A percentile compares a stretch with the other conserved stretches of the same genome.
These are phyloP conservation scores for Talaromyces trachyspermus DNA, from an alignment of 495 filamentous ascomycete species.

Conservation along the genomic window DNA sequence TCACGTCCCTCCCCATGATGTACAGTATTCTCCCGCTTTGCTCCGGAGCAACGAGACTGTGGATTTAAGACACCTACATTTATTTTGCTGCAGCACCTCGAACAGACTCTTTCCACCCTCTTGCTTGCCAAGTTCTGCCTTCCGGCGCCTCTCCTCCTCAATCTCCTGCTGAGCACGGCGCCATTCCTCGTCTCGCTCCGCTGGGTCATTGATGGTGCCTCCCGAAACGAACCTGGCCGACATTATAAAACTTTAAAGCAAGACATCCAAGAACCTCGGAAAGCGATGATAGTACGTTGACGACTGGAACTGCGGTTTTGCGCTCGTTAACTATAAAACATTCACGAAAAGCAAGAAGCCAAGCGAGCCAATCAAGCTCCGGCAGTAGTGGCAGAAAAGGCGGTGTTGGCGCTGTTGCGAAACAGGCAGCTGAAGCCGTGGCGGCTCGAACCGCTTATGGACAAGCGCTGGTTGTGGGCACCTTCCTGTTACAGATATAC, in stretches of 20 bases:
- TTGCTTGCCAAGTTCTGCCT: slow-evolving; percentile 50
- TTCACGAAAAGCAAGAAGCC: too few species aligned
- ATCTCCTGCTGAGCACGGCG: slow-evolving; percentile 66
- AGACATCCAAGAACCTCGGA: too few species aligned
- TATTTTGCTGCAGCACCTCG: slow-evolving; percentile 87
- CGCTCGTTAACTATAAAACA: too few species aligned
- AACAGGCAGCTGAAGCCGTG: too few species aligned
- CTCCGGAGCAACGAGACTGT: too few species aligned
- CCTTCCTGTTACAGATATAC: too few species aligned
- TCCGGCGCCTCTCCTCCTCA: slow-evolving; percentile 56
- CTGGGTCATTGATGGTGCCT: slow-evolving; percentile 62
- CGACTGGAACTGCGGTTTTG: too few species aligned
- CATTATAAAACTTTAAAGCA: slow-evolving; percentile 46
- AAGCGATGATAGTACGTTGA: too few species aligned
- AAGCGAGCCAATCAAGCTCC: not conserved
- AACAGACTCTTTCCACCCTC: slow-evolving; percentile 67
- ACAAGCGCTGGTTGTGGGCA: too few species aligned
- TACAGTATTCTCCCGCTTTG: too few species aligned
- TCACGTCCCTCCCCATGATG: not conserved
- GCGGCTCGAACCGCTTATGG: too few species aligned
- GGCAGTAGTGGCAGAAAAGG: not conserved
- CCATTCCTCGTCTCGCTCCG: slow-evolving; percentile 65
- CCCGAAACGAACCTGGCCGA: slow-evolving; percentile 86
- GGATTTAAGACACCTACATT: slow-evolving; percentile 54
- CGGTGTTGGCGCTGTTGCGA: too few species aligned